Conservation (phyloP, 2,329 filamentous ascomycete species). For the Colletotrichum horii region DNA sequence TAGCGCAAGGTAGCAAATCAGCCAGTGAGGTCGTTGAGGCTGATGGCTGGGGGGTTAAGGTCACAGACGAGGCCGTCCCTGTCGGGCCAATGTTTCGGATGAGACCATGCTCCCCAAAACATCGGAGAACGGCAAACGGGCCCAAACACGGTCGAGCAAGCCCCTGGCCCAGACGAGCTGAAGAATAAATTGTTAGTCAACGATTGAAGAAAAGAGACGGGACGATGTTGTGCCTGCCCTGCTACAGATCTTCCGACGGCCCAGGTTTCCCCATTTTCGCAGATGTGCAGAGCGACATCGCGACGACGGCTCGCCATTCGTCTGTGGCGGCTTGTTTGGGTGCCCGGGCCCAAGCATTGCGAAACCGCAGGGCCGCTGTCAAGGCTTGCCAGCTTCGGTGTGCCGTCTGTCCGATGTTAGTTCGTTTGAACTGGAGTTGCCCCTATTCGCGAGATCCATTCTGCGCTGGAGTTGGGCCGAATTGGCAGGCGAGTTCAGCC, state of each 20-base stretch:
- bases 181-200: not conserved
- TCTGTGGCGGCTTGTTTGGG: not conserved
- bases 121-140: slow-evolving; percentile 3
- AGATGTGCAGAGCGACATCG: not conserved
- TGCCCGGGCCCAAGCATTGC: not conserved
- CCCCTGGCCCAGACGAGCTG: not conserved
- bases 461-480: not conserved
- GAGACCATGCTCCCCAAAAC: slow-evolving; percentile 3
- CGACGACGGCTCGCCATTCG: slow-evolving; percentile 1
- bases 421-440: not conserved
- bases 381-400: not conserved
- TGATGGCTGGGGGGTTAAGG: not conserved
- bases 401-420: not conserved
- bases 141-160: not conserved
- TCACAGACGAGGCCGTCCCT: slow-evolving; percentile 13
- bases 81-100: slow-evolving; percentile 27
- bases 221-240: not conserved
- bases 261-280: slow-evolving; percentile 20
- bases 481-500: not conserved
- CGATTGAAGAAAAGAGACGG: not conserved
- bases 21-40: slow-evolving; percentile 26
- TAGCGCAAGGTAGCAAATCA: not conserved
- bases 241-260: slow-evolving; percentile 18
- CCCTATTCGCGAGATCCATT: not conserved
- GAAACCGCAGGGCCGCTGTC: not conserved